Evolutionary conservation across 1,284 basidiomycete species (phyloP).

Genomic region (Leccinum angustisporum): DNA sequence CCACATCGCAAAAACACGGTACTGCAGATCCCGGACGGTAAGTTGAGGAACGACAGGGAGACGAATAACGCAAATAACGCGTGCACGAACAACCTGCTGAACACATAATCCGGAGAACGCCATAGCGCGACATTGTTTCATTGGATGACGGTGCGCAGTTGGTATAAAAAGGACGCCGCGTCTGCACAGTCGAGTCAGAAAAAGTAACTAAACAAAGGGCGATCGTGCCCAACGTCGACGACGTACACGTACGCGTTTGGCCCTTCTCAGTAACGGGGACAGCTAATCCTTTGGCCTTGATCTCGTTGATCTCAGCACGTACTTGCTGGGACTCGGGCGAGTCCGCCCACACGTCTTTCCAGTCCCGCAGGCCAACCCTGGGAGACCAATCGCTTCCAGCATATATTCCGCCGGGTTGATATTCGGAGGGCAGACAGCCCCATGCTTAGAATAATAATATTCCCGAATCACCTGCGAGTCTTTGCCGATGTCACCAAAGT

Average conservation of each 20-base stretch:
- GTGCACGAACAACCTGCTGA: constrained; percentile 80
- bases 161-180: constrained; percentile 77
- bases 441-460: constrained; percentile 65
- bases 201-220: background rate
- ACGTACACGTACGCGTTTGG: constrained; percentile 49
- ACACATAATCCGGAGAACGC: constrained; percentile 82
- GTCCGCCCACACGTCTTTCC: constrained; percentile 74
- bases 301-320: constrained; percentile 42
- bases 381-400: constrained; percentile 69
- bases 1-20: constrained; percentile 78
- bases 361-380: constrained; percentile 66
- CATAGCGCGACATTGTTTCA: constrained; percentile 80
- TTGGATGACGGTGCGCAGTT: constrained; percentile 72
- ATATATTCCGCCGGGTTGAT: constrained; percentile 63
- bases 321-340: constrained; percentile 46
- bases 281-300: constrained; percentile 45
- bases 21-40: constrained; percentile 76
- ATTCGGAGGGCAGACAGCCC: constrained; percentile 62
- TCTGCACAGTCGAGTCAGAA: constrained; percentile 39
- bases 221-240: constrained; percentile 1
- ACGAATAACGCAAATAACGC: constrained; percentile 77
- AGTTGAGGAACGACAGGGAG: constrained; percentile 81
- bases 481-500: constrained; percentile 77
- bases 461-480: constrained; percentile 60
- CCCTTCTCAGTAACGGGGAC: constrained; percentile 39